Evolutionary conservation across 768 basidiomycete species (phyloP).

Genomic region (Xerocomellus amylosporus): DNA sequence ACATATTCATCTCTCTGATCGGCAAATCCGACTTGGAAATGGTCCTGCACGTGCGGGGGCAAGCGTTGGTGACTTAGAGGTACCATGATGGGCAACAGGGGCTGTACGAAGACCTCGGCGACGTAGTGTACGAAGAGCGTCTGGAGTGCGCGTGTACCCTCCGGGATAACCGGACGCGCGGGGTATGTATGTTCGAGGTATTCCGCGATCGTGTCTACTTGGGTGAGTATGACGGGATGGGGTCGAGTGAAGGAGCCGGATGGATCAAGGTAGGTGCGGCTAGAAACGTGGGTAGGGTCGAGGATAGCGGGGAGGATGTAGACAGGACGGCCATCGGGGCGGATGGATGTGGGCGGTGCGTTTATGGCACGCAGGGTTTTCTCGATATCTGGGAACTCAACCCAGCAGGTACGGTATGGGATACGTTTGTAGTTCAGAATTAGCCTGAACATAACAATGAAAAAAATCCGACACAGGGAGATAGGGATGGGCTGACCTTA

Average conservation of each 20-base stretch:
- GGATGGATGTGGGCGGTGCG: conserved; percentile 53
- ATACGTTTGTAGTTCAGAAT: conserved; percentile 78
- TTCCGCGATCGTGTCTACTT: conserved; percentile 62
- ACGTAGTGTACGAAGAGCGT: conserved; percentile 68
- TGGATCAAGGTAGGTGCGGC: neutral
- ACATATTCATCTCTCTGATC: neutral
- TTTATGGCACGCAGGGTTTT: conserved; percentile 53
- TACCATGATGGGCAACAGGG: conserved; percentile 66
- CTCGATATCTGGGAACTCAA: conserved; percentile 71
- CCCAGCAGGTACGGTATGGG: conserved; percentile 65
- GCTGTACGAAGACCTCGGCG: conserved; percentile 61
- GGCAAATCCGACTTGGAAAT: conserved; percentile 37
- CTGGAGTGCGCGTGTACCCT: conserved; percentile 66
- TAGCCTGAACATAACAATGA: conserved; percentile 42
- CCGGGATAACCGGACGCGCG: conserved; percentile 67
- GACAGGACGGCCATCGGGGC: conserved; percentile 56
- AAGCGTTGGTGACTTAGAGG: conserved; percentile 64
- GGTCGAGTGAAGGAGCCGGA: conserved; percentile 32
- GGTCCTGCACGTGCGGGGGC: conserved; percentile 50
- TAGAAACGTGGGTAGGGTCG: conserved; percentile 41
- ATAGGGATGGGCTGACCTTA: conserved; percentile 43
- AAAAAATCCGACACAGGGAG: neutral
- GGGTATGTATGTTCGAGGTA: conserved; percentile 70
- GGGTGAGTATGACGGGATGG: conserved; percentile 53
- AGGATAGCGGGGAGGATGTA: conserved; percentile 71